Evolutionary conservation across 805 yeast species (phyloP).

Genomic region (Saccharomycopsis javanensis): DNA sequence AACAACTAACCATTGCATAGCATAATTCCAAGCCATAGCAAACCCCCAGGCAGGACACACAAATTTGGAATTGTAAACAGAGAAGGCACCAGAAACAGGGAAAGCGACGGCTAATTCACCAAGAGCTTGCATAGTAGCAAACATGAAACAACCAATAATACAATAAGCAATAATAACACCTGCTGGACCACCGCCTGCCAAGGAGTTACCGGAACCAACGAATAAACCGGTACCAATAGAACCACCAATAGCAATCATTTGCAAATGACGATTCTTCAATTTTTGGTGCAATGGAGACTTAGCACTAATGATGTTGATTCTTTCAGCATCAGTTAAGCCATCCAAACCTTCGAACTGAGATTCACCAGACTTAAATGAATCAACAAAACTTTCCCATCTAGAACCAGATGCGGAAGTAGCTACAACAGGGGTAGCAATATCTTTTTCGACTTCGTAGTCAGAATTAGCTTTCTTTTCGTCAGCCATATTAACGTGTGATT

Average conservation of each 20-base stretch:
- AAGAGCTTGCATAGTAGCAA: conserved; percentile 46
- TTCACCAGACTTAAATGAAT: conserved; percentile 33
- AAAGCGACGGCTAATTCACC: conserved; percentile 46
- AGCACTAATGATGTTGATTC: conserved; percentile 31
- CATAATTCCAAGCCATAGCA: conserved; percentile 44
- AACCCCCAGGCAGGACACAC: conserved; percentile 49
- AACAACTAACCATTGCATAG: conserved; percentile 46
- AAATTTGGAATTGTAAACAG: conserved; percentile 40
- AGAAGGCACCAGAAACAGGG: conserved; percentile 46
- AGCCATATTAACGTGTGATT: not conserved
- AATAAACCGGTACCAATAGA: conserved; percentile 66
- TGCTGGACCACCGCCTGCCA: conserved; percentile 55
- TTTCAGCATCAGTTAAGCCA: conserved; percentile 30
- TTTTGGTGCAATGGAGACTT: conserved; percentile 46
- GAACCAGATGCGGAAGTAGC: conserved; percentile 2
- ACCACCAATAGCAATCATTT: conserved; percentile 65
- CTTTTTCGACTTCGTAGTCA: conserved; percentile 18
- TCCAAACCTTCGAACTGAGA: conserved; percentile 17
- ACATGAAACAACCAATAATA: conserved; percentile 46
- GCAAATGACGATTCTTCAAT: conserved; percentile 47
- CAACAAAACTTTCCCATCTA: conserved; percentile 28
- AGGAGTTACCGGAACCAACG: conserved; percentile 54
- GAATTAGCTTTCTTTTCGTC: conserved; percentile 18
- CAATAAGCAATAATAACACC: conserved; percentile 48
- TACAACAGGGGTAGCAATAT: conserved; percentile 11